Evolutionary conservation across 225 moss, liverwort and hornwort genomes (phyloP), one percentile per base, ranked within the genome.

Genomic region (Asterella californica): DNA sequence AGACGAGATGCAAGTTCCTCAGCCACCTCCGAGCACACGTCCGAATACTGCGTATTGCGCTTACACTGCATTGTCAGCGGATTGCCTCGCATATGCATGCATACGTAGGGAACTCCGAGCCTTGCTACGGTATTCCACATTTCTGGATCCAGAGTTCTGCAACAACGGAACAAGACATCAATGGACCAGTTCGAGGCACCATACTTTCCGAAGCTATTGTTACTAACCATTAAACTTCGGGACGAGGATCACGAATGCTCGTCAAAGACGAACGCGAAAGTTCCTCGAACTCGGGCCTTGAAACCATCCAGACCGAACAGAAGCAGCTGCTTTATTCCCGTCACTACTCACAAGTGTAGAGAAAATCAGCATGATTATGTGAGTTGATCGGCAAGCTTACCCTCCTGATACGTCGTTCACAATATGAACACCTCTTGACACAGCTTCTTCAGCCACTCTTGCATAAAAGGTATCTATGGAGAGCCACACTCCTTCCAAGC

Each of bases 41-140:
- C 83, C 52, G 73, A 80, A 80, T 96, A 96, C 36, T 64, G 84
- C 66, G 89, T 92, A 50, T 92, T 89, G 3, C 36, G 78, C 84
- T 87, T 82, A 81, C 84, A 88, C 84, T 88, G 91, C 94, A 96
- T 96, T 25, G 88, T 90, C 30, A 54, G 83, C 11, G 96, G 96
- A 76, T 91, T 82, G 36, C 96, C 96, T 82, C 96, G 89, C 96
- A 96, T 96, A 81, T 96, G 96, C 96, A 94, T 96, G 81, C 89
- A 86, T 11, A 96, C 86, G 70, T 90, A 96, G 19, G 94, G 87
- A 45, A 94, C 90, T 70, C 86, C 90, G 53, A 92, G 82, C 66
- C 87, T 83, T 50, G 92, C 91, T 68, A 92, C 94, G 63, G 92
- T 90, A 59, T 80, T 77, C 86, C 91, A 88, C 96, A 96, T 96